Evolutionary conservation across 2,329 filamentous ascomycete genomes (phyloP), one percentile per base, ranked within the genome.

Genomic region (Trichoderma sp.): DNA sequence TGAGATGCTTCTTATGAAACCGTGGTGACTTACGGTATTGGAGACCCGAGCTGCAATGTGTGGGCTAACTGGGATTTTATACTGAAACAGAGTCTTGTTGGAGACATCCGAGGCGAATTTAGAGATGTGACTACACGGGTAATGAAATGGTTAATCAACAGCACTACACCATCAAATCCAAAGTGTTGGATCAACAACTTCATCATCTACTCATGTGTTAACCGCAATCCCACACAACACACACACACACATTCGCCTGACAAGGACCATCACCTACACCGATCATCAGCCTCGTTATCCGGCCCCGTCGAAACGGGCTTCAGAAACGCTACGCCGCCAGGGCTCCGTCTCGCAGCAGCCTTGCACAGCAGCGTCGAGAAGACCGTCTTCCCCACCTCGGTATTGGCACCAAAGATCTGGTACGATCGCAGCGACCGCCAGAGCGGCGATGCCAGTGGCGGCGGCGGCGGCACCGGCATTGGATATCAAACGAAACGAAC

Each of bases 301-400:
- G 92, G 88, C 0, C 94, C 95, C 0, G 94, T 97, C 2, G 94
- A 96, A 2, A 97, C 91, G 0, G 94, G 94, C 82, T 97, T 97
- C 73, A 97, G 82, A 82, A 94, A 97, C 12, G 89, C 87, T 1
- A 91, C 88, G 24, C 85, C 83, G 63, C 89, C 87, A 24, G 84
- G 80, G 8, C 83, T 82, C 77, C 86, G 86, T 53, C 84, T 84
- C 31, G 92, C 89, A 4, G 91, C 88, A 9, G 92, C 89, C 77
- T 90, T 91, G 82, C 91, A 93, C 4, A 97, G 86, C 14, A 95
- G 84, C 0, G 93, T 95, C 2, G 93, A 92, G 75, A 95, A 89
- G 38, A 97, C 90, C 0, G 94, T 97, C 86, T 97, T 97, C 78
- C 94, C 94, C 31, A 97, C 93, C 78, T 94, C 91, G 0, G 94